Evolutionary conservation across 2,329 filamentous ascomycete genomes (phyloP).

Genomic region (Coniochaeta sp.): DNA sequence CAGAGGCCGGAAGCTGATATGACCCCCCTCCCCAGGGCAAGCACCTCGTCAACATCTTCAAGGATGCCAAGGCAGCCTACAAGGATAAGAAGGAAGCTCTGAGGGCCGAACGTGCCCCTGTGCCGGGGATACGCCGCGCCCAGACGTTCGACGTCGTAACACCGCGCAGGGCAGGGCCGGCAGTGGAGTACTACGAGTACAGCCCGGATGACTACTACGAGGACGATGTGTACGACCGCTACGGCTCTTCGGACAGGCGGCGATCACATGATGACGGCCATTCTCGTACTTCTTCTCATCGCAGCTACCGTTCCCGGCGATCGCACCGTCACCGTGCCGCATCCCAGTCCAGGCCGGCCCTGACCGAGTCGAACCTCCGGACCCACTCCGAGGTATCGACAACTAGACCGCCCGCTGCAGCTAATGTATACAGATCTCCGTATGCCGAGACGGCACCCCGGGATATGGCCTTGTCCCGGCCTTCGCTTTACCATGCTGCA

Average conservation of each 20-base stretch:
- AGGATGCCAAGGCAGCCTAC: constrained; percentile 84
- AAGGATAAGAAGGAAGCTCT: constrained; percentile 80
- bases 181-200: constrained; percentile 17
- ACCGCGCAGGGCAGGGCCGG: constrained; percentile 10
- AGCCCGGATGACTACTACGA: constrained; percentile 15
- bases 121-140: constrained; percentile 43
- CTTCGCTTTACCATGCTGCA: constrained; percentile 24
- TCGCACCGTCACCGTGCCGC: constrained; percentile 25
- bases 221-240: constrained; percentile 17
- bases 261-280: constrained; percentile 17
- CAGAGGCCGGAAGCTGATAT: constrained; percentile 1
- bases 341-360: constrained; percentile 26
- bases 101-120: constrained; percentile 50
- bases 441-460: constrained; percentile 36
- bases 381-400: constrained; percentile 46
- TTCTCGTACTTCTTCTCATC: constrained; percentile 23
- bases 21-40: constrained; percentile 56
- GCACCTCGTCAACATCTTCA: constrained; percentile 83
- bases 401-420: constrained; percentile 34
- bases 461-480: constrained; percentile 34
- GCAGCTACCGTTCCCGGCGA: constrained; percentile 30
- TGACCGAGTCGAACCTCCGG: constrained; percentile 47
- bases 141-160: constrained; percentile 42
- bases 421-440: constrained; percentile 27
- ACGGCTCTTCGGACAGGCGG: constrained; percentile 10